Percentiles rank a stretch among this genome's conserved stretches.
Conservation (phyloP, 2,329 filamentous ascomycete genomes). For the Lasiodiplodia sp. region DNA sequence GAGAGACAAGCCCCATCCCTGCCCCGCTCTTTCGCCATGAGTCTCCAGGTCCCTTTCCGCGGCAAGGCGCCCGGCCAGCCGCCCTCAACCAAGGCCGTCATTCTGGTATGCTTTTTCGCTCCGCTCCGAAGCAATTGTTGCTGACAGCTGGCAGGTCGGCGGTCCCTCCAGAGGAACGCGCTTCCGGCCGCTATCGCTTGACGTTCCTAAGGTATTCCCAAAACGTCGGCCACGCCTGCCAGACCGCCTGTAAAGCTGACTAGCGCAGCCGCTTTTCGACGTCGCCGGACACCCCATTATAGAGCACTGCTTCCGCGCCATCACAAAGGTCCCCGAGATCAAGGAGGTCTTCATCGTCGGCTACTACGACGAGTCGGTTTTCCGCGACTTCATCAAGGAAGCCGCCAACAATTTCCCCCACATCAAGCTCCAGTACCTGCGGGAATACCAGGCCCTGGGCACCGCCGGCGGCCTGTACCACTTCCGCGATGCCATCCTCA, state of each 20-base stretch:
- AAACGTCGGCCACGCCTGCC: constrained; percentile 24
- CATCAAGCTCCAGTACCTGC: constrained; percentile 91
- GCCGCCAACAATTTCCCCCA: constrained; percentile 83
- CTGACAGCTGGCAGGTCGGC: constrained; percentile 72
- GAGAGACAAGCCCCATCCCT: neutral
- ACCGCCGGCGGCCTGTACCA: constrained; percentile 97
- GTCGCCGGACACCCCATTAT: constrained; percentile 98
- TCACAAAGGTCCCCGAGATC: constrained; percentile 89
- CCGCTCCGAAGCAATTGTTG: constrained; percentile 25
- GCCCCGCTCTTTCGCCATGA: constrained; percentile 21
- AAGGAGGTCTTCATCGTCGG: constrained; percentile 97
- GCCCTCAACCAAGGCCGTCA: constrained; percentile 85
- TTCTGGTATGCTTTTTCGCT: constrained; percentile 69
- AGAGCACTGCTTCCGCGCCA: constrained; percentile 93
- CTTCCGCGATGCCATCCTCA: constrained; percentile 98
- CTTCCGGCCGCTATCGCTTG: constrained; percentile 92
- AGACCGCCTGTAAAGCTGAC: constrained; percentile 37
- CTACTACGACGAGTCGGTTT: constrained; percentile 97
- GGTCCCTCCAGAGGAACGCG: constrained; percentile 94
- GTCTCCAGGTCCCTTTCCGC: constrained; percentile 31
- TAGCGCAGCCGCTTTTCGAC: constrained; percentile 86
- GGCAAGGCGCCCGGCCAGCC: constrained; percentile 34
- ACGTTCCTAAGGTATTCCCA: constrained; percentile 81
- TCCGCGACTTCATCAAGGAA: constrained; percentile 98
- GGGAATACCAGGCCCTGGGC: constrained; percentile 95